Percentiles rank a stretch among this genome's conserved stretches.
Evolutionary conservation across 2,329 filamentous ascomycete genomes (phyloP).

Genomic region (Arachnomyces sp.): DNA sequence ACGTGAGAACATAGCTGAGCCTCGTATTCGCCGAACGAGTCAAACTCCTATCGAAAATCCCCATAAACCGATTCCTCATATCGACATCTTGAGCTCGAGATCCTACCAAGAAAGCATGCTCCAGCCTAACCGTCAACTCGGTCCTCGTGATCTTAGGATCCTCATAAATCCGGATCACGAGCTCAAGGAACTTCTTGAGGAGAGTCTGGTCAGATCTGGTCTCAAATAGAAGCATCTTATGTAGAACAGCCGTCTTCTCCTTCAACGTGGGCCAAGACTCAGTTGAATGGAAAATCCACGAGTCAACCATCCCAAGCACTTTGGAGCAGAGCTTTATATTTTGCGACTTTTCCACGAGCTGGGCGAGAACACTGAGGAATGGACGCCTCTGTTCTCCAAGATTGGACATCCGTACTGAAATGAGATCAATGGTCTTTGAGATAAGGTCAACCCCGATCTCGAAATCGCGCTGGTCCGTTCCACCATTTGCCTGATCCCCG

Average conservation of each 20-base stretch:
- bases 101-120: constrained; percentile 95
- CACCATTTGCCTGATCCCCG: constrained; percentile 2
- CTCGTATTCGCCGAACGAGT: constrained; percentile 87
- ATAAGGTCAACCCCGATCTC: constrained; percentile 87
- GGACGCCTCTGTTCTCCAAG: constrained; percentile 84
- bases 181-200: constrained; percentile 84
- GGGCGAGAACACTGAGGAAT: constrained; percentile 90
- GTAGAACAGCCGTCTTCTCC: constrained; percentile 96
- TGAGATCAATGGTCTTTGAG: constrained; percentile 89
- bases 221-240: constrained; percentile 98
- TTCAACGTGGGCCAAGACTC: constrained; percentile 96
- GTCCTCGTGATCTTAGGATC: constrained; percentile 92
- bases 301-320: constrained; percentile 86
- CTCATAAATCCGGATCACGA: constrained; percentile 97
- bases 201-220: constrained; percentile 72
- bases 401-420: constrained; percentile 83
- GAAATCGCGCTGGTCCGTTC: constrained; percentile 64
- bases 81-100: constrained; percentile 87
- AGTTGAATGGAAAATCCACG: constrained; percentile 91
- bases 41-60: constrained; percentile 88
- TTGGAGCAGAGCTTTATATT: constrained; percentile 82
- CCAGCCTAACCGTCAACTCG: constrained; percentile 91
- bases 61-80: constrained; percentile 95
- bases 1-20: constrained; percentile 77
- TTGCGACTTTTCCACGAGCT: constrained; percentile 88